These are phyloP conservation scores for Emergomyces pasteurianus DNA, from an alignment of 2,329 filamentous ascomycete species.

Conservation along the genomic window DNA sequence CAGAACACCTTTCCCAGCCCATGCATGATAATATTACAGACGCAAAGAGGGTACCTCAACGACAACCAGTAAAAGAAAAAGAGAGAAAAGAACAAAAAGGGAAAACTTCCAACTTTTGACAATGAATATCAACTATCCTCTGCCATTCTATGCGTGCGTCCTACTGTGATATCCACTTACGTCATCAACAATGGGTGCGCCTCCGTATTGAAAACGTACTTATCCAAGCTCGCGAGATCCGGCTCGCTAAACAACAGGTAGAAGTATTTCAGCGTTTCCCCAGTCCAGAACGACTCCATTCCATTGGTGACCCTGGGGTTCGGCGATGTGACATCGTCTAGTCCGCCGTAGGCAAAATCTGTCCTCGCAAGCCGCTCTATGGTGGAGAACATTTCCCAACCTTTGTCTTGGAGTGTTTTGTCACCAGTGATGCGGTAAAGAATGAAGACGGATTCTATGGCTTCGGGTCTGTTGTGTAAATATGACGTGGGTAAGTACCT, in stretches of 20 bases:
- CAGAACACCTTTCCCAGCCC: not conserved
- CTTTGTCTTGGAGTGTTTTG: conserved; percentile 60
- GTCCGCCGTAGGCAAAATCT: conserved; percentile 51
- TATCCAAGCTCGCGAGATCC: conserved; percentile 52
- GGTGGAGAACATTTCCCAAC: conserved; percentile 73
- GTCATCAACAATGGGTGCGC: conserved; percentile 38
- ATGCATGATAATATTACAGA: not conserved
- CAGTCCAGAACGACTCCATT: conserved; percentile 87
- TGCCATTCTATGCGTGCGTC: not conserved
- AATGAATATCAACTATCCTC: not conserved
- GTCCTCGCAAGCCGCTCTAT: conserved; percentile 57
- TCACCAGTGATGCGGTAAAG: conserved; percentile 85
- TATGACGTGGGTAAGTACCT: not conserved
- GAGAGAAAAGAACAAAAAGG: not conserved
- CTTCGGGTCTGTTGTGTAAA: conserved; percentile 50
- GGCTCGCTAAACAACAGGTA: conserved; percentile 68
- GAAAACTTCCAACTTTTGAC: not conserved
- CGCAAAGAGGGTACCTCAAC: not conserved
- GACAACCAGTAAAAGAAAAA: not conserved
- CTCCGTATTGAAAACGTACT: conserved; percentile 52
- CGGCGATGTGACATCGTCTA: conserved; percentile 13
- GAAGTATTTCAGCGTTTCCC: conserved; percentile 87
- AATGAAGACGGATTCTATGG: conserved; percentile 79
- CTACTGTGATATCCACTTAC: not conserved
- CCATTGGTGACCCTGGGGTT: conserved; percentile 32